Base-by-base conservation (phyloP, 768 basidiomycete genomes). In the Hypholoma fasciculare region DNA sequence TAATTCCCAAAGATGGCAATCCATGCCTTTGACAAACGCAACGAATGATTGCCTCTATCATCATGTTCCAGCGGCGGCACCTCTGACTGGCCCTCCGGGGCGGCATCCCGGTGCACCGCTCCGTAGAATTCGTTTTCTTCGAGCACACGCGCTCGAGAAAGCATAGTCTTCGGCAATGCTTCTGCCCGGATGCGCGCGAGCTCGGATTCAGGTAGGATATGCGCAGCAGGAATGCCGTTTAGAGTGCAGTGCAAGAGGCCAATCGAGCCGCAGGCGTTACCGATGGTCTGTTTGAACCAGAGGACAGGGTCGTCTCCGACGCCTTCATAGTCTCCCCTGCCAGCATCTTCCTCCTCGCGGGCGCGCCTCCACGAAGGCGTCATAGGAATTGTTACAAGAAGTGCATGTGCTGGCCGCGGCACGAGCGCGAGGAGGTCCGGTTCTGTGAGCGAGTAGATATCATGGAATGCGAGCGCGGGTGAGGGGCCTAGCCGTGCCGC, bases 261-360 rank as follows among this genome's bases (percentile, higher is more conserved):
- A 19, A 55, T 52, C 3, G 61, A 61, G 39, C 61, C 61, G 30
- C 61, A 61, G 5, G 61, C 56, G 37, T 58, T 4, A 1, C 16
- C 16, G 43, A 61, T 61, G 11, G 61, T 61, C 39, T 61, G 61
- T 7, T 56, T 48, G 54, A 61, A 61, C 61, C 61, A 61, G 26
- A 61, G 43, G 1, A 61, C 57, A 14, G 61, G 61, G 36, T 61
- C 61, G 19, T 49, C 36, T 2, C 57, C 61, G 1, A 49, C 38
- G 4, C 23, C 40, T n/a, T 40, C 36, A 44, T 61, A 61, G 5
- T n/a, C 38, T 1, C 37, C 49, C n/a, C 40, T 51, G 4, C 38
- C 42, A 7, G 27, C 47, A 20, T 61, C 61, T 19, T 58, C 56
- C 7, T 37, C 53, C 7, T 52, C 49, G 20, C 61, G 56, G 13